Conservation (phyloP, 768 basidiomycete species). For the Tricholoma terreum region DNA sequence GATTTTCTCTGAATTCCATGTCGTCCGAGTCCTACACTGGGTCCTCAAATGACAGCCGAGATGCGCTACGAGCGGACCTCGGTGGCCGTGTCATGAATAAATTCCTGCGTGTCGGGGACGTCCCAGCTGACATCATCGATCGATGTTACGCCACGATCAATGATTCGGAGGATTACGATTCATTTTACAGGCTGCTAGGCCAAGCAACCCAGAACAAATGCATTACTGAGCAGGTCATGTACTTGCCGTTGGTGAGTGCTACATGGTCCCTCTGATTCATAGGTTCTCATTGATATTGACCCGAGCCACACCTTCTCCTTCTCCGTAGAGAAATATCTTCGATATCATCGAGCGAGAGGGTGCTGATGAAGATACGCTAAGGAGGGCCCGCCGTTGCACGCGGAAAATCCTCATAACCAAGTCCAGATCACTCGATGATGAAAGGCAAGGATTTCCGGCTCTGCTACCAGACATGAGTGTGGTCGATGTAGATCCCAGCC, state of each 20-base stretch:
- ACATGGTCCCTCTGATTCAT: too few relatives aligned
- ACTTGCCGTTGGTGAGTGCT: too few relatives aligned
- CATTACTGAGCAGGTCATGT: too few relatives aligned
- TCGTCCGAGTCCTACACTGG: background rate
- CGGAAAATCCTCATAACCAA: background rate
- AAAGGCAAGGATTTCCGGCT: background rate
- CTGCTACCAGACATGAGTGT: background rate
- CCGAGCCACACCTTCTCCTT: too few relatives aligned
- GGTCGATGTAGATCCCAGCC: background rate
- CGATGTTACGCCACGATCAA: too few relatives aligned
- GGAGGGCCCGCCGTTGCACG: background rate
- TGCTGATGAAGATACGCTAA: background rate
- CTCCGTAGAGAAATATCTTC: background rate
- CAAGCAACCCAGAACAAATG: too few relatives aligned
- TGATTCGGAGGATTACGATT: too few relatives aligned
- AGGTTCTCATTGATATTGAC: too few relatives aligned
- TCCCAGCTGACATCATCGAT: too few relatives aligned
- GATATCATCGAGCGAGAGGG: background rate
- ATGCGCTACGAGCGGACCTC: background rate
- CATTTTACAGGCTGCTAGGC: too few relatives aligned
- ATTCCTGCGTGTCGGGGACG: background rate
- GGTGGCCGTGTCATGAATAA: background rate
- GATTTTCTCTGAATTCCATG: too few relatives aligned
- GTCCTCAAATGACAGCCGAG: background rate
- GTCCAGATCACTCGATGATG: background rate